Evolutionary conservation across 2,329 filamentous ascomycete genomes (phyloP), one percentile per base, ranked within the genome.

Genomic region (Ophiostoma sp.): DNA sequence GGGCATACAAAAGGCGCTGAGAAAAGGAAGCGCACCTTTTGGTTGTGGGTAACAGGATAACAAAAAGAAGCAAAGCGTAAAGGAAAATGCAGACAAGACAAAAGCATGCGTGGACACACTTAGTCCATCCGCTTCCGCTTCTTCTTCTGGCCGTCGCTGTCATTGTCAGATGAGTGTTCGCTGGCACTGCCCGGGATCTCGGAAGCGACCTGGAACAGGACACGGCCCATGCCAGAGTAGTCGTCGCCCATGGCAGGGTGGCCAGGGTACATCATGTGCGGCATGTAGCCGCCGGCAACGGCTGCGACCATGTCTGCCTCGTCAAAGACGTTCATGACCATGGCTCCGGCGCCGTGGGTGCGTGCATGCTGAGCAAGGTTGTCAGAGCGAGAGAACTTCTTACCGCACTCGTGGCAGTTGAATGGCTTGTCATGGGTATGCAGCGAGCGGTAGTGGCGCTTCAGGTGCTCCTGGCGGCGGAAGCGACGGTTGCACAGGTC

Each of bases 381-480:
- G 85, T 99, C 96, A 78, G 93, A 97, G 79, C 96, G 92, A 25
- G 95, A 98, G 85, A 98, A 99, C 87, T 97, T 98, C 92, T 99
- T 99, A 79, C 96, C 95, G 80, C 96, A 99, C 85, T 99, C 95
- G 77, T 91, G 89, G 87, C 96, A 99, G 85, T 97, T 94, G 79
- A 98, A 99, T 5, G 96, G 96, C 90, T 98, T 99, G 82, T 98
- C 96, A 80, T 97, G 92, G 0, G 96, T 99, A 87, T 99, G 96
- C 66, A 99, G 93, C 74, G 96, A 98, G 78, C 96, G 92, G 87
- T 97, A 97, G 87, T 99, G 96, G 76, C 96, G 93, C 90, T 99
- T 99, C 75, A 99, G 90, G 81, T 99, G 96, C 83, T 99, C 96
- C 84, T 99, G 96, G 76, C 96, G 93, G 76, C 96, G 93, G 92